Percentiles rank a stretch among this genome's conserved stretches.
Conservation (phyloP, 495 filamentous ascomycete species). For the Amorphotheca resinae region DNA sequence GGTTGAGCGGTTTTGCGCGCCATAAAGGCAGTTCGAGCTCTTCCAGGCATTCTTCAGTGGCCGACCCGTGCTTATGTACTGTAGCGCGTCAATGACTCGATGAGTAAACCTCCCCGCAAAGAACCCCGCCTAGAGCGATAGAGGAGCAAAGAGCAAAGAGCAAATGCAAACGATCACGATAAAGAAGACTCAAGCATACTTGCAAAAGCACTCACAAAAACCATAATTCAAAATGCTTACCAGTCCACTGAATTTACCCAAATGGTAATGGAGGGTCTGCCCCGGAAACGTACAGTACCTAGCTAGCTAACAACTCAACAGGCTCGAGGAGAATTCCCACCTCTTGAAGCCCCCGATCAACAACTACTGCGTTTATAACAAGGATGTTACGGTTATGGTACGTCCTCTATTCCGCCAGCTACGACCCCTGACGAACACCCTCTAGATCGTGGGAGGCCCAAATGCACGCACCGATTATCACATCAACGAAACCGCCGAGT, state of each 20-base stretch:
- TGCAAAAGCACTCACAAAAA: no score
- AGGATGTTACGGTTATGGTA: slow-evolving; percentile 68
- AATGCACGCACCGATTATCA: slow-evolving; percentile 97
- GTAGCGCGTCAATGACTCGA: no score
- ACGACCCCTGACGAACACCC: not conserved
- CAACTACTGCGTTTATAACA: slow-evolving; percentile 91
- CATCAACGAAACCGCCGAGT: slow-evolving; percentile 92
- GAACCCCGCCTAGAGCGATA: no score
- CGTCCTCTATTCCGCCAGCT: not conserved
- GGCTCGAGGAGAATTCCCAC: slow-evolving; percentile 87
- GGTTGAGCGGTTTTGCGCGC: no score
- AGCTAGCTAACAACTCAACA: slow-evolving; percentile 26
- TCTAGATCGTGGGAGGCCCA: slow-evolving; percentile 84
- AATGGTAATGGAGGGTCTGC: slow-evolving; percentile 46
- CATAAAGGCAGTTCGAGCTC: no score
- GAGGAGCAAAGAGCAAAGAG: no score
- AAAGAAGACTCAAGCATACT: no score
- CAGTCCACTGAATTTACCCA: slow-evolving; percentile 62
- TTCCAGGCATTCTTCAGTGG: no score
- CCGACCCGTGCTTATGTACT: no score
- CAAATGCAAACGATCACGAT: no score
- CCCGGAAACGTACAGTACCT: not conserved
- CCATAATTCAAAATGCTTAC: slow-evolving; percentile 15
- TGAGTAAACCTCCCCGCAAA: no score
- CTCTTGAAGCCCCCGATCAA: slow-evolving; percentile 92